Evolutionary conservation across 2,329 filamentous ascomycete species (phyloP), one percentile per base, ranked within the genome.

Genomic region (Fusarium solani-melongenae): DNA sequence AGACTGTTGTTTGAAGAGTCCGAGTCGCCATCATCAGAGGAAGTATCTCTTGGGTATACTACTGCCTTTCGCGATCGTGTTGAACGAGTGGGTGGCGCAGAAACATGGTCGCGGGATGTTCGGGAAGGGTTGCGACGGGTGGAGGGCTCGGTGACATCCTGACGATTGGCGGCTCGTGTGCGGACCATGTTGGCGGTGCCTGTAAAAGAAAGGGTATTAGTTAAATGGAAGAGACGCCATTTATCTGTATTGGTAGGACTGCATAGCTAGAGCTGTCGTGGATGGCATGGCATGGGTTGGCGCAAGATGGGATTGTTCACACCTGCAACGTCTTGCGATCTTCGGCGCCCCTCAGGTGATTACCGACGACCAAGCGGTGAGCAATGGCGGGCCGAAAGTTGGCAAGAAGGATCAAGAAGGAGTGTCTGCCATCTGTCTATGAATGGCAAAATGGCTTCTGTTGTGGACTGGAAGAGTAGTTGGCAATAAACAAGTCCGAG

Each of bases 71-170:
- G 71, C 60, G 71, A 72, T 63, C 73, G 74, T 15, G 49, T 68
- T 55, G 76, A 67, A 15, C 63, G 64, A 55, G 73, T 68, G 49
- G 66, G 59, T 14, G 68, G 44, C 22, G 62, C 63, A 20, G 64
- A 57, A 38, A 46, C 27, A 24, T 68, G 59, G 11, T 56, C 58
- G 39, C 66, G 73, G 22, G 74, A 70, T 27, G 70, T 34, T 61
- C 70, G 76, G n/a, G 70, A 69, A 31, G 71, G 65, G 41, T 79
- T 79, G 68, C 76, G 77, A 71, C 70, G 73, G 62, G 69, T 58
- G 22, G 70, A 53, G 62, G 51, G 59, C 29, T 64, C 63, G 36
- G 51, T 36, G 22, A 55, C 31, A 44, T 66, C 55, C n/a, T 70
- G 68, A 44, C 69, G 68, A 44, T 70, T 67, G 60, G 72, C 71